phyloP scores from a whole-genome alignment of 1,284 basidiomycete species.

The Irpex rosettiformis region DNA sequence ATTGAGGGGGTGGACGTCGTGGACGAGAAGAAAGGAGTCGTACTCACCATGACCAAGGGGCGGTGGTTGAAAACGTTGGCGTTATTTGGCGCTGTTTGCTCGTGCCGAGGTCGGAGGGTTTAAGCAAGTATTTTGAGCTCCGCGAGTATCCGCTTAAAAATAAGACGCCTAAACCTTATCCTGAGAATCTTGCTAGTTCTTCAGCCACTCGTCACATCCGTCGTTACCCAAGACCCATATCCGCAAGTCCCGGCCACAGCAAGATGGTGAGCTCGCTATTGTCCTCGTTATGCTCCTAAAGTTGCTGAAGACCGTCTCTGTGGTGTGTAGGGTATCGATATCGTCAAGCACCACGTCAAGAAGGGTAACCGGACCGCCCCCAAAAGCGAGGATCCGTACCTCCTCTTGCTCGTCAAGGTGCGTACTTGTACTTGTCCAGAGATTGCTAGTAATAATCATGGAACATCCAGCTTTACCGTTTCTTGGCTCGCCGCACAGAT shows the following conservation, averaged over 20 bases:
- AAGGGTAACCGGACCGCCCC: slow-evolving; percentile 94
- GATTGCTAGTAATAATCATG: neutral
- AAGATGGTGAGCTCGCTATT: slow-evolving; percentile 73
- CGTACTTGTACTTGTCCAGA: slow-evolving; percentile 19
- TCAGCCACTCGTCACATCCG: slow-evolving; percentile 30
- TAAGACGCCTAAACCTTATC: slow-evolving; percentile 26
- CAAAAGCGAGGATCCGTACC: slow-evolving; percentile 98
- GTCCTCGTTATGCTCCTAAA: slow-evolving; percentile 17
- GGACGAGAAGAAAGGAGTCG: slow-evolving; percentile 17
- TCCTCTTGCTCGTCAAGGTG: slow-evolving; percentile 98
- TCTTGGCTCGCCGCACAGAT: slow-evolving; percentile 97
- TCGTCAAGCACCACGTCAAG: slow-evolving; percentile 98
- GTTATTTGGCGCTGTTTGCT: slow-evolving; percentile 30
- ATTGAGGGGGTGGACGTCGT: slow-evolving; percentile 1
- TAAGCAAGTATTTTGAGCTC: slow-evolving; percentile 9
- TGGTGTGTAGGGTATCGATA: slow-evolving; percentile 87
- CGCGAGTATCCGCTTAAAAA: slow-evolving; percentile 21
- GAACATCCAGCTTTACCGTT: slow-evolving; percentile 88
- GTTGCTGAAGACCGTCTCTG: slow-evolving; percentile 11
- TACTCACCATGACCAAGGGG: slow-evolving; percentile 52
- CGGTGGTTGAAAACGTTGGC: slow-evolving; percentile 23
- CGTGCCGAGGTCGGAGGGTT: slow-evolving; percentile 14
- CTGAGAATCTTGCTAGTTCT: slow-evolving; percentile 53
- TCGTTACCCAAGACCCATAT: slow-evolving; percentile 23
- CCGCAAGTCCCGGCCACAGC: slow-evolving; percentile 51